Conservation (phyloP, 345 rosid species). For the Psidium friedrichsthalianum region DNA sequence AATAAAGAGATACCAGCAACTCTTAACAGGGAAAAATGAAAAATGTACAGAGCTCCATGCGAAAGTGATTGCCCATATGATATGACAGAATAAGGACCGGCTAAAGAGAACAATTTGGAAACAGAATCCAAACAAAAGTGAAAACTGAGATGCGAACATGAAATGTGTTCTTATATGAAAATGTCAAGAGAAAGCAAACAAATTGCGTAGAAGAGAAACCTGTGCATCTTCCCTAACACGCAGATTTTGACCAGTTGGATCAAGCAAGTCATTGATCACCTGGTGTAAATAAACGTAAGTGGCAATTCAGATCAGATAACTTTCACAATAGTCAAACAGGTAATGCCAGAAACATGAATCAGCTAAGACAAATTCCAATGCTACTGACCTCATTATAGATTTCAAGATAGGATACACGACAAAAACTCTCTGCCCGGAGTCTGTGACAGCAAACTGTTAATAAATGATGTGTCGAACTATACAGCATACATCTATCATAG, state of each 20-base stretch:
- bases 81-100: background rate
- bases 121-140: background rate
- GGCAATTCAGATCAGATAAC: constrained; percentile 4
- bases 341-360: background rate
- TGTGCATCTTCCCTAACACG: constrained; percentile 99
- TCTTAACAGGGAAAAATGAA: background rate
- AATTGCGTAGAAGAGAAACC: constrained; percentile 25
- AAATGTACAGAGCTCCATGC: background rate
- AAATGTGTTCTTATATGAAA: background rate
- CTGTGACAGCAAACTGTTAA: constrained; percentile 28
- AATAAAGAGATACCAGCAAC: background rate
- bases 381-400: constrained; percentile 90
- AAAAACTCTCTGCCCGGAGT: constrained; percentile 98
- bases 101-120: background rate
- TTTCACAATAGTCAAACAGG: background rate
- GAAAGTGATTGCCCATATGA: background rate
- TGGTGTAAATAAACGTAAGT: constrained; percentile 21
- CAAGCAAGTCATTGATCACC: constrained; percentile 99
- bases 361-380: background rate
- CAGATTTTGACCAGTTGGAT: constrained; percentile 99
- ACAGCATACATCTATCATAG: background rate
- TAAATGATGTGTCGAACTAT: background rate
- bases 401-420: constrained; percentile 98
- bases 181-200: background rate
- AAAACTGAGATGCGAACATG: background rate